Evolutionary conservation across 225 moss, liverwort and hornwort species (phyloP).

Genomic region (Anthoceros angustus): DNA sequence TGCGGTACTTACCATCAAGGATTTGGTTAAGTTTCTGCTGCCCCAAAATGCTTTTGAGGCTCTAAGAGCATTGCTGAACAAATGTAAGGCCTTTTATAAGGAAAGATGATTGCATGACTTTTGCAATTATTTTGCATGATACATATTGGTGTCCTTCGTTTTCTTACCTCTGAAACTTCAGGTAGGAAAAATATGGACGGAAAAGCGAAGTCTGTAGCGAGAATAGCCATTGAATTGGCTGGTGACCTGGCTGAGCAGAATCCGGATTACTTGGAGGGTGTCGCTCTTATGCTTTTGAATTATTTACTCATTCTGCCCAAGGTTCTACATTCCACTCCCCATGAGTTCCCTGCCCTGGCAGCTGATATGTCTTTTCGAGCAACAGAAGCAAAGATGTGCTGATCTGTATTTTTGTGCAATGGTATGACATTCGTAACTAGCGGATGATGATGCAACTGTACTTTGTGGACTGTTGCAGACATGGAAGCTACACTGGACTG

Average conservation of each 20-base stretch:
- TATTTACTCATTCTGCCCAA: constrained; percentile 42
- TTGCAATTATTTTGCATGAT: neutral
- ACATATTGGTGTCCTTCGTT: neutral
- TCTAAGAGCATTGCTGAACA: constrained; percentile 43
- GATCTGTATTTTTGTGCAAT: neutral
- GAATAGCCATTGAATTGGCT: constrained; percentile 34
- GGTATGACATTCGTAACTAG: neutral
- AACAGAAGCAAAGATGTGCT: neutral
- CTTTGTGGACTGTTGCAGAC: constrained; percentile 28
- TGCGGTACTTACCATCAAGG: constrained; percentile 38
- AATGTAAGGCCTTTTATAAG: constrained; percentile 20
- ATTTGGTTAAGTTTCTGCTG: constrained; percentile 42
- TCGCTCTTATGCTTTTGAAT: constrained; percentile 39
- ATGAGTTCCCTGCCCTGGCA: neutral
- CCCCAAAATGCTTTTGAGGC: constrained; percentile 51
- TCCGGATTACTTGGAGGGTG: constrained; percentile 42
- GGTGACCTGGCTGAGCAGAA: constrained; percentile 42
- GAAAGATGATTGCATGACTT: constrained; percentile 26
- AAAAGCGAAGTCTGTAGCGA: constrained; percentile 27
- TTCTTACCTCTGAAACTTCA: constrained; percentile 6
- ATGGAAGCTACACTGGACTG: constrained; percentile 38
- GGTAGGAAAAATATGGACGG: constrained; percentile 14
- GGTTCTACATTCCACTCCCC: constrained; percentile 18
- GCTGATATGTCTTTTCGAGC: neutral
- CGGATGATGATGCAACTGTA: neutral